Evolutionary conservation across 257 asterid species (phyloP).

Genomic region (Ophiorrhiza pumila): DNA sequence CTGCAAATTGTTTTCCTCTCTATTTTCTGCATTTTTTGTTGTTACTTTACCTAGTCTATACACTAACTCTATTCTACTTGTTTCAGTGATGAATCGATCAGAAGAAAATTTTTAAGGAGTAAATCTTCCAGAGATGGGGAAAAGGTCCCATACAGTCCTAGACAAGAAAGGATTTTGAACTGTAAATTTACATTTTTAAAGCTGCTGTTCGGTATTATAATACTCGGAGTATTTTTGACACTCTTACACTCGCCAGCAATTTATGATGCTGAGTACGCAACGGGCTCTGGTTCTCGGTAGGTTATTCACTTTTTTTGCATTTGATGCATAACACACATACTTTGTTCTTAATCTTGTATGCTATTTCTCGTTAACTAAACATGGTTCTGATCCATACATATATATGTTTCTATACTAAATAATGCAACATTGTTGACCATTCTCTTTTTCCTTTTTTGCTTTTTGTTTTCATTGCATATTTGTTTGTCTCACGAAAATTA

Average conservation of each 20-base stretch:
- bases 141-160: conserved; percentile 45
- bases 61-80: conserved; percentile 19
- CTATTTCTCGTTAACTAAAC: background rate
- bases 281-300: conserved; percentile 49
- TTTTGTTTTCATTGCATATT: background rate
- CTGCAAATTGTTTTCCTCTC: background rate
- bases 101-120: conserved; percentile 51
- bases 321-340: background rate
- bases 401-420: background rate
- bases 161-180: conserved; percentile 45
- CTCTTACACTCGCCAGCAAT: conserved; percentile 56
- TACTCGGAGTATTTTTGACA: conserved; percentile 59
- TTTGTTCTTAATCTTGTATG: background rate
- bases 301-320: conserved; percentile 9
- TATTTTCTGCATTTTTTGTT: background rate
- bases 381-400: background rate
- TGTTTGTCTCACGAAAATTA: background rate
- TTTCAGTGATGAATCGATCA: conserved; percentile 68
- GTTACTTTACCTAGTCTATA: background rate
- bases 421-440: background rate
- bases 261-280: conserved; percentile 46
- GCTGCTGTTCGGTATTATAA: conserved; percentile 53
- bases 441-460: background rate
- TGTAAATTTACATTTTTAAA: conserved; percentile 60
- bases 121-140: conserved; percentile 62